Base-by-base conservation (phyloP, 2,329 filamentous ascomycete genomes). In the Cordyceps sp. region DNA sequence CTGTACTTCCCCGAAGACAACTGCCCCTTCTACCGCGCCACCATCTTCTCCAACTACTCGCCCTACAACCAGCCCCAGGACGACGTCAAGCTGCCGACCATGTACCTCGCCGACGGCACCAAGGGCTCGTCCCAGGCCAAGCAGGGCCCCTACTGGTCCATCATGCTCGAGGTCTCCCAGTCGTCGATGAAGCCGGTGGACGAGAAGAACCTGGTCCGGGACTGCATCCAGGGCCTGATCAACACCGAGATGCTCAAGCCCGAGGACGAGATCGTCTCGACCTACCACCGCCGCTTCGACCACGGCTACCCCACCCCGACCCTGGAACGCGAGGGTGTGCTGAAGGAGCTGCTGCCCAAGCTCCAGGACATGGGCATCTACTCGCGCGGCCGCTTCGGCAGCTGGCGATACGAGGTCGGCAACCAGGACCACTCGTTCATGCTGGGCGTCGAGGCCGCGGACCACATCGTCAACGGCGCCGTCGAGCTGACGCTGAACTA, bases 1-100 rank as follows among this genome's bases (percentile, higher is more conserved):
- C 69, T 98, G 43, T 98, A 98, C 73, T 98, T 96, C 75, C 90
- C 90, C 40, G 90, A 98, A 60, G 80, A 93, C 58, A 79, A 98
- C 71, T 94, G 85, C 68, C 85, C 85, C 54, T 98, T 98, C 71
- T 98, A 98, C 71, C 83, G 90, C 46, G 90, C 90, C 51, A 98
- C 90, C 52, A 96, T 98, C 64, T 98, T 98, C 74, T 96, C 88
- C 61, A 98, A 98, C 73, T 98, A 98, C 72, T 96, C 90, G 16
- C 90, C 88, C 33, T 77, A 93, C 73, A 98, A 98, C 69, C 90
- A 96, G 64, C 90, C 90, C 22, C 65, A 81, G 43, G 66, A 74
- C 37, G 75, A 78, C 36, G 77, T 69, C 52, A 90, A 93, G 69
- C 74, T 98, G 35, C 73, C 85, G 25, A 96, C 90, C 16, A 62